phyloP scores from a whole-genome alignment of 306 rosid species.

The Lathyrus oleraceus region DNA sequence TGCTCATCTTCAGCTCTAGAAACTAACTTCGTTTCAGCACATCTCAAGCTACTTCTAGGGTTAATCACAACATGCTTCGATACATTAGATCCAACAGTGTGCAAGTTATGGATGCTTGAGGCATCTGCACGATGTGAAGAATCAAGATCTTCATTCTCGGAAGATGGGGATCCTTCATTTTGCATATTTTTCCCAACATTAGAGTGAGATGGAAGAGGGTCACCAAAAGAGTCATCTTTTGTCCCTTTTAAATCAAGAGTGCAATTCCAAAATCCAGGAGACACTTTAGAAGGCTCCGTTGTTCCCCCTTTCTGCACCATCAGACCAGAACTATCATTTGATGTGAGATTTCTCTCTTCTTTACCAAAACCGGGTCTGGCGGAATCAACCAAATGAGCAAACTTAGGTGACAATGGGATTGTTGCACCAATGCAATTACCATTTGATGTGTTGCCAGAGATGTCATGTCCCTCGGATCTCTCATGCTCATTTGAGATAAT shows the following conservation, averaged over 20 bases:
- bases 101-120: constrained; percentile 38
- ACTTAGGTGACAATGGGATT: constrained; percentile 67
- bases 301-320: constrained; percentile 35
- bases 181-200: constrained; percentile 30
- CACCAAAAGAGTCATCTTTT: constrained; percentile 32
- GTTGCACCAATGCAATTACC: constrained; percentile 36
- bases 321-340: constrained; percentile 41
- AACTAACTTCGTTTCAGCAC: constrained; percentile 39
- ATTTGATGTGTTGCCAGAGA: constrained; percentile 35
- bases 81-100: constrained; percentile 41
- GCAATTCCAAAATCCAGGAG: constrained; percentile 64
- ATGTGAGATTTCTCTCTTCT: constrained; percentile 36
- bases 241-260: constrained; percentile 43
- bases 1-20: constrained; percentile 45
- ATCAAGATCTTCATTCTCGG: constrained; percentile 34
- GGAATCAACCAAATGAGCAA: constrained; percentile 66
- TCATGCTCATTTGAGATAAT: constrained; percentile 54
- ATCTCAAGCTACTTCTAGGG: constrained; percentile 39
- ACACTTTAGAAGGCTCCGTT: constrained; percentile 39
- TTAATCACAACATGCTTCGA: constrained; percentile 44
- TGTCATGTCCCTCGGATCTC: constrained; percentile 55
- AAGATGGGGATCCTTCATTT: constrained; percentile 32
- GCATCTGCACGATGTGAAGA: constrained; percentile 40
- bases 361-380: constrained; percentile 38
- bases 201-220: constrained; percentile 32